Base-by-base conservation (phyloP, 305 asterid species). In the Salvia sclarea region DNA sequence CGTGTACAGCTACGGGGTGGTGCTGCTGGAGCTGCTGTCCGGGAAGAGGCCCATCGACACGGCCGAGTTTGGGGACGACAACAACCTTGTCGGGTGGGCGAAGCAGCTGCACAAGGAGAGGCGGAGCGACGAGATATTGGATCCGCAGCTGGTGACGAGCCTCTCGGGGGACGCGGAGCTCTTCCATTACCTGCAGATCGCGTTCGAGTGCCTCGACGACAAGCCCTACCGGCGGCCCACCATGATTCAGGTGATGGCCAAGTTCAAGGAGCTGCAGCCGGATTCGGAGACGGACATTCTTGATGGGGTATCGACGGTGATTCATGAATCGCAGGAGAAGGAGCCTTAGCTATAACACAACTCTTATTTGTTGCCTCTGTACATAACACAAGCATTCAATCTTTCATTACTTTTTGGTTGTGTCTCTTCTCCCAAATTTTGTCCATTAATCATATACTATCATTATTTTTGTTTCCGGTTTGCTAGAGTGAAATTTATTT, bases 231-330 rank as follows among this genome's bases (percentile, higher is more conserved):
- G 84, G 9, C 64, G 98, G 78, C 98, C 98, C 3, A 92, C 98
- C 11, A 92, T 92, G 92, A 92, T 92, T 35, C 96, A 92, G 66
- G 98, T 92, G 64, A 92, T 92, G 96, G 88, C 98, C 9, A 89
- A 80, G 96, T 88, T 89, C 58, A 89, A 85, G 79, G 98, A 89
- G 64, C 76, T 89, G 69, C 92, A 84, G 69, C 64, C 78, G 1
- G 96, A 86, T 74, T 86, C 92, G 6, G 95, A 83, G 65, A 83
- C 86, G n/a, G 96, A 92, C 57, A 84, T 85, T 31, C 96, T 92
- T 49, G 98, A 89, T 61, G 98, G 85, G 17, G 83, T 88, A 0
- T 87, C 96, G 1, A 82, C 95, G 21, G 86, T 88, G 4, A 75
- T 92, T 33, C 91, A 89, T 69, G 98, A 89, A 66, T 83, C 89